Evolutionary conservation across 148 eudicot species (phyloP), one percentile per base, ranked within the genome.

Genomic region (Chenopodium quinoa): DNA sequence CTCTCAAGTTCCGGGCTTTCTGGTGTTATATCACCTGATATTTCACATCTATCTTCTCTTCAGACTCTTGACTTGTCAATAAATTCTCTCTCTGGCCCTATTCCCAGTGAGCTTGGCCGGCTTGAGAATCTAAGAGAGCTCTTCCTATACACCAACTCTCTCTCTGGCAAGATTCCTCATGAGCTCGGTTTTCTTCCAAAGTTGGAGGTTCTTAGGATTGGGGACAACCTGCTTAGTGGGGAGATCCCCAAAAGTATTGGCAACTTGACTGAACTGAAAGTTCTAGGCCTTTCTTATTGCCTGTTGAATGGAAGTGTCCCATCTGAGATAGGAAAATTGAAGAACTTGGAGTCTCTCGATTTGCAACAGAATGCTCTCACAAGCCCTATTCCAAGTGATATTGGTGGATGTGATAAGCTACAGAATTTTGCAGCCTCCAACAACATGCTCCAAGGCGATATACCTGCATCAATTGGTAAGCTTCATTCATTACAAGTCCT

Each of bases 231-330:
- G 86, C 80, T 94, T 9, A 81, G 82, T 11, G 98, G 97, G 23
- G 80, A 88, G 71, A 72, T 91, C 75, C 80, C 90, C 2, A 56
- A 80, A 20, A 80, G 78, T 72, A 82, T 94, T 82, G 92, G 97
- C 32, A 83, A 87, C 72, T 89, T 94, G 78, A 80, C 89, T 16
- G 92, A 91, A 78, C 52, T 94, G 64, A 88, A 78, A 82, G 85
- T 87, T 16, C 75, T 94, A 74, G 97, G 86, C 23, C 67, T 92
- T 78, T 89, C 92, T 87, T 91, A 86, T 77, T 94, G 98, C 81
- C 92, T 89, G 72, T 76, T 94, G 22, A 89, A 86, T 85, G 98
- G 98, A 86, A 94, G 84, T 54, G 88, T 94, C 66, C 97, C 98
- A 22, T 75, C 79, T 52, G 92, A 90, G 71, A 82, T 93, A 67